These are phyloP conservation scores for Mortierella sp. DNA, from an alignment of 371 early-diverging fungal species.

Conservation along the genomic window DNA sequence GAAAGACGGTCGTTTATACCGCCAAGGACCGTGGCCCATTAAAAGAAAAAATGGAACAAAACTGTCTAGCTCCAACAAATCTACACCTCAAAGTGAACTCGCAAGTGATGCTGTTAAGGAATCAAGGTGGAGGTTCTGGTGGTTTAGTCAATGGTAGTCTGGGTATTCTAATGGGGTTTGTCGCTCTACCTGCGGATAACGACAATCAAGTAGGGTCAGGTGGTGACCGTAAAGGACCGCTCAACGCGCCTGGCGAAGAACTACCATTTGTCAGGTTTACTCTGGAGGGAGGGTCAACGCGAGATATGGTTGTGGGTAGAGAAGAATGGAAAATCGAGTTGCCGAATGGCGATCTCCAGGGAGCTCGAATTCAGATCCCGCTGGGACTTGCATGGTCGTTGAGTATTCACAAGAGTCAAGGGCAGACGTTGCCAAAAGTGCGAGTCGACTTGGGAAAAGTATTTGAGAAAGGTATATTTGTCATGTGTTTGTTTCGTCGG, in stretches of 20 bases:
- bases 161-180: constrained; percentile 62
- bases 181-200: constrained; percentile 22
- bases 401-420: constrained; percentile 76
- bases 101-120: constrained; percentile 68
- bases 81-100: constrained; percentile 67
- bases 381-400: constrained; percentile 74
- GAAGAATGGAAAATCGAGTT: constrained; percentile 53
- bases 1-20: constrained; percentile 14
- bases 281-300: constrained; percentile 18
- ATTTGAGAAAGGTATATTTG: constrained; percentile 46
- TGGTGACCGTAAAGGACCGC: constrained; percentile 7
- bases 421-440: constrained; percentile 56
- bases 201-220: constrained; percentile 16
- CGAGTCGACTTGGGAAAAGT: constrained; percentile 47
- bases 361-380: constrained; percentile 64
- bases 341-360: constrained; percentile 28
- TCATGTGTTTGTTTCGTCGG: background rate
- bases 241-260: constrained; percentile 35
- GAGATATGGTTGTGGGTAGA: constrained; percentile 35
- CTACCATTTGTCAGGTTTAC: constrained; percentile 46
- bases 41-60: constrained; percentile 40
- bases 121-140: constrained; percentile 47
- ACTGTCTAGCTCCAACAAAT: constrained; percentile 28
- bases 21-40: constrained; percentile 36
- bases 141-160: constrained; percentile 74